Evolutionary conservation across 2,329 filamentous ascomycete genomes (phyloP).

Genomic region (Ophiostoma perfectum): DNA sequence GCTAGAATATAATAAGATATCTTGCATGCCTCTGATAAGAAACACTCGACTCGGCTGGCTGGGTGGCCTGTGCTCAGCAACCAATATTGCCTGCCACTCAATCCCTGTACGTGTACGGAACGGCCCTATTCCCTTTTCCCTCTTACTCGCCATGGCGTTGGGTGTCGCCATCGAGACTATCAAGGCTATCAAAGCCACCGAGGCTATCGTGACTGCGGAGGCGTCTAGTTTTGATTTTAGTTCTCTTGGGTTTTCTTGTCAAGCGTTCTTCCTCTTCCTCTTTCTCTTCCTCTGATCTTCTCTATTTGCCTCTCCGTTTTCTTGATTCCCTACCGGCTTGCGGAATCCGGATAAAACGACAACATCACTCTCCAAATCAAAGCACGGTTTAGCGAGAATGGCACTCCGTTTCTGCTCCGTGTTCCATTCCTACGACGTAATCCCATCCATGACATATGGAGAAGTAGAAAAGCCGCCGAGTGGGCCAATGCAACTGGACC

Average conservation of each 20-base stretch:
- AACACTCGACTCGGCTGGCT: not conserved
- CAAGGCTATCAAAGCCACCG: not conserved
- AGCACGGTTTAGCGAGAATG: no score
- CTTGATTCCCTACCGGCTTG: not conserved
- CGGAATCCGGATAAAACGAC: not conserved
- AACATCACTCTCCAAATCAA: not conserved
- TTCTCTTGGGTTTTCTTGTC: no score
- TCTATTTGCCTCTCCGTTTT: not conserved
- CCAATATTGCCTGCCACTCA: not conserved
- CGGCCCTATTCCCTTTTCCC: constrained; percentile 6
- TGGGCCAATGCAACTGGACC: no score
- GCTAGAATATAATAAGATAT: not conserved
- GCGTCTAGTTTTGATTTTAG: no score
- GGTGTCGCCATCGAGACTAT: not conserved
- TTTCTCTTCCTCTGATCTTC: not conserved
- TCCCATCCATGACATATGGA: no score
- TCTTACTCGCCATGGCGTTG: constrained; percentile 3
- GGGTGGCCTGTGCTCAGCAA: constrained; percentile 2
- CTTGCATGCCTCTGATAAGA: not conserved
- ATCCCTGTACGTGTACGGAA: not conserved
- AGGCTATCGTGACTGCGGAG: no score
- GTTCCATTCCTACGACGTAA: no score
- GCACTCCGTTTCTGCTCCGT: no score
- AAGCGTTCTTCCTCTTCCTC: not conserved
- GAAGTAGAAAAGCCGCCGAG: no score